Base-by-base conservation (phyloP, 108 stramenopile genomes). In the Pseudonitzschia multiseries region DNA sequence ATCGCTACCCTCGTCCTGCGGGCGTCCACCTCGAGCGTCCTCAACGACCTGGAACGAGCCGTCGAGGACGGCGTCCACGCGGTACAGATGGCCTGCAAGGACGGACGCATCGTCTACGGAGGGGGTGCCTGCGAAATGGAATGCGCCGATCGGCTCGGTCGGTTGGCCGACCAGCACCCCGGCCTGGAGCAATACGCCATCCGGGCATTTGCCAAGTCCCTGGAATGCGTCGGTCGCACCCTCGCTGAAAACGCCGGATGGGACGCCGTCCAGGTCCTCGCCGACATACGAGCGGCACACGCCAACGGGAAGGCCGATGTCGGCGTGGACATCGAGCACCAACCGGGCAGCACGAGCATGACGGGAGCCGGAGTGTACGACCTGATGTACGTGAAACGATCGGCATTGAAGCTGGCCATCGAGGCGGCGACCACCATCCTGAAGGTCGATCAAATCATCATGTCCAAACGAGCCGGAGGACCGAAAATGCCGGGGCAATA, bases 161-260 rank as follows among this genome's bases (percentile, higher is more conserved):
- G 84, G 65, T 89, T 89, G 77, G 98, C 96, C 12, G 93, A 97
- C 63, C 84, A 86, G 26, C 87, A 84, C 79, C 90, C 96, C 18
- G 99, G 99, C 20, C 86, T 99, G 76, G 98, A 99, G 73, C 99
- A 99, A 76, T 99, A 99, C 76, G 97, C 98, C 53, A 94, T 99
- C 74, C 81, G 90, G 21, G 95, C 97, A 63, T 99, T 98, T 83
- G 97, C 96, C 36, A 96, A 98, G 79, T 96, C 98, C 8, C 77
- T 99, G 65, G 97, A 98, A 78, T 89, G 98, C 50, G 93, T 99
- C 4, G 96, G 97, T 5, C 83, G 97, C 33, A 97, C 92, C 42
- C 81, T 99, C 63, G 96, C 98, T 8, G 97, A 98, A 76, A 99
- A 96, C 80, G 92, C 97, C 4, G 99, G 99, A 6, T 87, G 87